Conservation (phyloP, 129 eudicot genomes). For the Lactuca sativa region DNA sequence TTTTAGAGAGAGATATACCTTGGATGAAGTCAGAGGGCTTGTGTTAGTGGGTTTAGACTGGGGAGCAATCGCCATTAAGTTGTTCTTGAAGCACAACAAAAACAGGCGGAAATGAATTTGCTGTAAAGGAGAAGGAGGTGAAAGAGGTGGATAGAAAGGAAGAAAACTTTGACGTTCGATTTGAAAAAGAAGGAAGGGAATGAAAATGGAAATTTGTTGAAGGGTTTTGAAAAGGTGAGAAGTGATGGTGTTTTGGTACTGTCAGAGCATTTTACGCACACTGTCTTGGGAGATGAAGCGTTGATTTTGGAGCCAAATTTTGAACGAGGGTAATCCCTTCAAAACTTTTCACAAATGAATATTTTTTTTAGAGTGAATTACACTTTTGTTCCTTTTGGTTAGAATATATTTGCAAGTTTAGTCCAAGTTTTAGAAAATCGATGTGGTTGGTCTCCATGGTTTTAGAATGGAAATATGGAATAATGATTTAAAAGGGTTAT, state of each 20-base stretch:
- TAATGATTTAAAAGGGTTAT: too few species aligned
- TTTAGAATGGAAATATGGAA: too few species aligned
- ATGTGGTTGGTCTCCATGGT: too few species aligned
- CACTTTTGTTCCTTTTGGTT: too few species aligned
- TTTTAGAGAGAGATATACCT: slow-evolving; percentile 17
- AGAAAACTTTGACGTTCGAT: slow-evolving; percentile 26
- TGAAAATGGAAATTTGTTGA: background rate
- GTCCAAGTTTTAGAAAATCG: too few species aligned
- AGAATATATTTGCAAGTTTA: too few species aligned
- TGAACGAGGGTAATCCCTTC: background rate
- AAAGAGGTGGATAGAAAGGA: background rate
- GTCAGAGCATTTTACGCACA: slow-evolving; percentile 5
- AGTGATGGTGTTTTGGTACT: slow-evolving; percentile 17
- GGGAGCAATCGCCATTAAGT: slow-evolving; percentile 22
- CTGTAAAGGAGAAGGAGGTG: background rate
- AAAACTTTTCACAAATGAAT: too few species aligned
- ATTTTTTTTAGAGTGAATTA: too few species aligned
- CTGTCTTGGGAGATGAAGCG: slow-evolving; percentile 23
- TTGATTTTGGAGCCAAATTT: slow-evolving; percentile 31
- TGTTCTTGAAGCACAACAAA: slow-evolving; percentile 8
- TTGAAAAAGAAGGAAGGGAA: background rate
- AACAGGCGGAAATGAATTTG: background rate
- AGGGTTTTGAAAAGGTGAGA: slow-evolving; percentile 4
- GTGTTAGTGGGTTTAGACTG: slow-evolving; percentile 15
- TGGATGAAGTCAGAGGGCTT: slow-evolving; percentile 25